These are phyloP conservation scores for Pilaira anomala DNA, from an alignment of 192 early-diverging fungal species.

Conservation along the genomic window DNA sequence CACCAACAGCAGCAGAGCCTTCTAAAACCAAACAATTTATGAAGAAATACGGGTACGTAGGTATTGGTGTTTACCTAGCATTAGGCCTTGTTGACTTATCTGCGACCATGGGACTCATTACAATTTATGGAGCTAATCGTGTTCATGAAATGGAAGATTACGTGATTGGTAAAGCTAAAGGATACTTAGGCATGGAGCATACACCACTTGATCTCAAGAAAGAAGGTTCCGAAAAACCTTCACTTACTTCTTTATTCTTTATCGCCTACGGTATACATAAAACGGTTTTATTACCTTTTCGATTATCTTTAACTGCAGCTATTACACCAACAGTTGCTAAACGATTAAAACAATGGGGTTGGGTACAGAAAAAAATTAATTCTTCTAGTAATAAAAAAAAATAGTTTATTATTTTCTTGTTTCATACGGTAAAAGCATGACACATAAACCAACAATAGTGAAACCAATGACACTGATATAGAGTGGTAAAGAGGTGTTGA, in stretches of 20 bases:
- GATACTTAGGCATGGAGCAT: conserved; percentile 27
- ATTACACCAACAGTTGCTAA: conserved; percentile 50
- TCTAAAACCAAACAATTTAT: conserved; percentile 40
- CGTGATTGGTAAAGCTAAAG: conserved; percentile 32
- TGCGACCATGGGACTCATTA: conserved; percentile 45
- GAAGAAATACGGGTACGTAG: conserved; percentile 50
- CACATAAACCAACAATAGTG: conserved; percentile 52
- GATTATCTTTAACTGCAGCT: conserved; percentile 52
- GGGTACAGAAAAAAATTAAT: conserved; percentile 15
- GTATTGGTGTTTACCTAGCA: conserved; percentile 45
- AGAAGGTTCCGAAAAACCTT: conserved; percentile 31
- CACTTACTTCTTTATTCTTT: conserved; percentile 46
- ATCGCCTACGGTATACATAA: conserved; percentile 66
- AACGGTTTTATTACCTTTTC: conserved; percentile 47
- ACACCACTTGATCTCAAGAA: conserved; percentile 9
- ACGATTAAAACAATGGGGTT: conserved; percentile 47
- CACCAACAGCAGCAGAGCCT: neutral
- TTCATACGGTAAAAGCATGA: conserved; percentile 72
- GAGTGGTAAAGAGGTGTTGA: conserved; percentile 59
- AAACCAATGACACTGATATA: conserved; percentile 63
- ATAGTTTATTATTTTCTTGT: conserved; percentile 36
- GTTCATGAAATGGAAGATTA: conserved; percentile 48
- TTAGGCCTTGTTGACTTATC: conserved; percentile 48
- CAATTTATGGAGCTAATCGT: conserved; percentile 44
- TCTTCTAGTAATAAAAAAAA: conserved; percentile 2